Base-by-base conservation (phyloP, 495 filamentous ascomycete genomes). In the Letharia columbiana region DNA sequence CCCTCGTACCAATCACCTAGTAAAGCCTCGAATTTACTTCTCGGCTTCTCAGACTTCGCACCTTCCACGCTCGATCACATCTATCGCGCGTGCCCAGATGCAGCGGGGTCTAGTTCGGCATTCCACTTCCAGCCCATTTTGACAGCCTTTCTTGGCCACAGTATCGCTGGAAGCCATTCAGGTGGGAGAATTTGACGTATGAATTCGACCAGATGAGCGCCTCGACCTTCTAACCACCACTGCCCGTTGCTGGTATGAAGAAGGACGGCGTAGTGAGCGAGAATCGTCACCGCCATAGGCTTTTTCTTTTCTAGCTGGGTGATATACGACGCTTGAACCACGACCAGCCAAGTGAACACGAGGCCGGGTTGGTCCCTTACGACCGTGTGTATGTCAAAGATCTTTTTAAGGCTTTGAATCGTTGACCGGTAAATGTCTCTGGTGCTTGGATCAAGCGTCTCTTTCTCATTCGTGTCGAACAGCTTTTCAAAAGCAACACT, bases 161-260 rank as follows among this genome's bases (percentile, higher is more conserved):
- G 67, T 58, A 79, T 69, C 73, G 73, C 75, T 23, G 33, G 42
- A 6, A 71, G 67, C 68, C 71, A 75, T 0, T 71, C 72, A 2
- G 11, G 9, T 4, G 52, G 61, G 18, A 80, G 62, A 39, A 62
- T 73, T 5, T 41, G 54, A 20, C 61, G 64, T 61, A 79, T 71
- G 28, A 75, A 75, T 15, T 18, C 37, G 1, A 80, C 52, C n/a
- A 81, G 74, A 74, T 77, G 76, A 35, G 63, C 65, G 59, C 76
- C 74, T 76, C 78, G 79, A 3, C 73, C 77, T 11, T 67, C 37
- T 72, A 78, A 75, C 64, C 77, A 75, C 79, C 77, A 80, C 1
- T 67, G 62, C 8, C 68, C 67, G 5, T 72, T 63, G 74, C 77
- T 79, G 58, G 72, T 73, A 56, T 70, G 68, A 39, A 80, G 61